Conservation (phyloP, 371 early-diverging fungal species). For the Mortierella sp. region DNA sequence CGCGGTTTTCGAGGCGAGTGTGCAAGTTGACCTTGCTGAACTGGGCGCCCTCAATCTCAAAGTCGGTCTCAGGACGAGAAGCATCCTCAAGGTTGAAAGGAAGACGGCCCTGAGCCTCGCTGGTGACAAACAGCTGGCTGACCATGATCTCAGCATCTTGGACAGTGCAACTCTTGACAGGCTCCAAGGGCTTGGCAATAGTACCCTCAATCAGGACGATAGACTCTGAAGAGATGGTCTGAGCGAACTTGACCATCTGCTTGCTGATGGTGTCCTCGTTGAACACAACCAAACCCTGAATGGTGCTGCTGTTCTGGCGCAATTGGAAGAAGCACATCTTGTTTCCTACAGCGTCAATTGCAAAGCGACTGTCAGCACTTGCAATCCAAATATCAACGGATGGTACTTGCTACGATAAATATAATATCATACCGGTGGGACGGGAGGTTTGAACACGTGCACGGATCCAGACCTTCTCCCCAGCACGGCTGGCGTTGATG, state of each 20-base stretch:
- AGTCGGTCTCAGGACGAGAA: slow-evolving; percentile 86
- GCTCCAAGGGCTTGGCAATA: slow-evolving; percentile 83
- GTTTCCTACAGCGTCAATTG: slow-evolving; percentile 61
- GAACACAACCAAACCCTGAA: slow-evolving; percentile 86
- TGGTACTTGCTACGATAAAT: background rate
- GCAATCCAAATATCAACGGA: background rate
- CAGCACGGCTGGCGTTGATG: slow-evolving; percentile 73
- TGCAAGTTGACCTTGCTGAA: slow-evolving; percentile 88
- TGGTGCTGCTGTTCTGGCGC: slow-evolving; percentile 89
- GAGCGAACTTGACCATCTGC: slow-evolving; percentile 95
- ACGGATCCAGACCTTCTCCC: slow-evolving; percentile 82
- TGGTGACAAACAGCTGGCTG: slow-evolving; percentile 74
- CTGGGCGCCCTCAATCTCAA: slow-evolving; percentile 74
- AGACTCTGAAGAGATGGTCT: slow-evolving; percentile 86
- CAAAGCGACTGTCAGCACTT: background rate
- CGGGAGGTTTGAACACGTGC: slow-evolving; percentile 94
- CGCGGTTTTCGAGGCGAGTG: slow-evolving; percentile 97
- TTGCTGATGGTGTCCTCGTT: slow-evolving; percentile 86
- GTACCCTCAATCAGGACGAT: slow-evolving; percentile 88
- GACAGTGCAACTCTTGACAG: slow-evolving; percentile 93
- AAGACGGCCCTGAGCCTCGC: slow-evolving; percentile 84
- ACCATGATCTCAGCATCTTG: slow-evolving; percentile 91
- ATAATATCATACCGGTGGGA: slow-evolving; percentile 71
- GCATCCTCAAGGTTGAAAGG: slow-evolving; percentile 98
- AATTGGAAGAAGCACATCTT: slow-evolving; percentile 95